Evolutionary conservation across 805 yeast genomes (phyloP), one percentile per base, ranked within the genome.

Genomic region (Schwanniomyces yamadae): DNA sequence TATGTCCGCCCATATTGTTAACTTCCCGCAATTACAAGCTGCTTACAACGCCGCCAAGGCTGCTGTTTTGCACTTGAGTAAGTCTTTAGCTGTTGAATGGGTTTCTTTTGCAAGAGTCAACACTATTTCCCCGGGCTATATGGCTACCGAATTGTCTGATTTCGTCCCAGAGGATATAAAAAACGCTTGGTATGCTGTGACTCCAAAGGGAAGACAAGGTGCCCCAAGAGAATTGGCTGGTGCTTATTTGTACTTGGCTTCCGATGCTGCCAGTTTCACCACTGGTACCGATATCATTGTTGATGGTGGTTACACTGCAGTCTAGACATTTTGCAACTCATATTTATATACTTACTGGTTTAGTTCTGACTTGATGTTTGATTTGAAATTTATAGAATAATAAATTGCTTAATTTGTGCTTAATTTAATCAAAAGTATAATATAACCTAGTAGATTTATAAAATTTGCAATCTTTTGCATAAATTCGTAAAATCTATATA

Each of bases 31-130:
- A 60, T 69, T 78, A 55, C 96, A 88, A 65, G 84, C 95, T 10
- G 79, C 84, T 25, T 87, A 87, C 69, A 87, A 87, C 54, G 86
- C 88, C 11, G 84, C 89, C 48, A 88, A 87, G 69, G 95, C 95
- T 26, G 95, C 80, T 9, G 80, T 85, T 18, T 56, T 81, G 45
- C 95, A 88, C 54, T 71, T 87, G 49, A 77, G 83, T 23, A 81
- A 71, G 57, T 84, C 93, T 1, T 67, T 87, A 45, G 91, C 95
- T 11, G 79, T 87, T 27, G 96, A 88, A 65, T 88, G 93, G 90
- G 78, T 89, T n/a, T 49, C 58, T 25, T 84, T 83, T 52, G 95
- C 91, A n/a, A 75, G 95, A 47, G 91, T 82, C 39, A 86, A 86
- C 67, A 69, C 85, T 19, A 75, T 86, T 20, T 80, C 88, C 11